phyloP scores from a whole-genome alignment of 1,284 basidiomycete genomes.

The Lentinula novae-zelandiae region DNA sequence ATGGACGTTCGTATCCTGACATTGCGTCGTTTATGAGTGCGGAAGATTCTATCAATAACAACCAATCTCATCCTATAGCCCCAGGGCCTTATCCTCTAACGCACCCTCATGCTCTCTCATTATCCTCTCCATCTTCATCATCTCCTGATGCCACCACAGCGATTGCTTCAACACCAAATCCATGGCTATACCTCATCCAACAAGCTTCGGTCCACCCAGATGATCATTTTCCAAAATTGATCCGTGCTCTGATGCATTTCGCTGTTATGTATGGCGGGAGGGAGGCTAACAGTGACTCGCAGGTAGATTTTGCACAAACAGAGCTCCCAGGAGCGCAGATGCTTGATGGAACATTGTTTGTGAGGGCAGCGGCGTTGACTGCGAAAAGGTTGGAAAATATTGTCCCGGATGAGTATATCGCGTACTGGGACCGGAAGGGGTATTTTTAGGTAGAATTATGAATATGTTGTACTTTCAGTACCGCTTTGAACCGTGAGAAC shows the following conservation, averaged over 20 bases:
- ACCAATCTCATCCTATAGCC: constrained; percentile 22
- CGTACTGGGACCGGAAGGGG: constrained; percentile 9
- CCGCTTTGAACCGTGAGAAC: background rate
- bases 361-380: constrained; percentile 50
- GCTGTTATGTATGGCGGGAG: constrained; percentile 43
- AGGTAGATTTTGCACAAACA: constrained; percentile 37
- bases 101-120: constrained; percentile 15
- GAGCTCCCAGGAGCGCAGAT: constrained; percentile 45
- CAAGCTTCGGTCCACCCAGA: constrained; percentile 47
- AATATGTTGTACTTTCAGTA: background rate
- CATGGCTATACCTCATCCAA: constrained; percentile 12
- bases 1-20: constrained; percentile 36
- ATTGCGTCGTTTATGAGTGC: constrained; percentile 37
- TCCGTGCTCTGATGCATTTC: constrained; percentile 56
- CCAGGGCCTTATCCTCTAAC: constrained; percentile 35
- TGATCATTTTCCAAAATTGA: constrained; percentile 59
- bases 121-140: constrained; percentile 18
- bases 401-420: background rate
- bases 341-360: constrained; percentile 60
- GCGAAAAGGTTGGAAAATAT: constrained; percentile 7
- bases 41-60: constrained; percentile 24
- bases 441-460: background rate
- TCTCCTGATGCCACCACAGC: background rate
- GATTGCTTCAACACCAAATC: constrained; percentile 37
- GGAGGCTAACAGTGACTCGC: constrained; percentile 28